Percentiles rank a stretch among this genome's conserved stretches.
These are phyloP conservation scores for Cutaneotrichosporon cavernicola DNA, from an alignment of 1,284 basidiomycete species.

Conservation along the genomic window DNA sequence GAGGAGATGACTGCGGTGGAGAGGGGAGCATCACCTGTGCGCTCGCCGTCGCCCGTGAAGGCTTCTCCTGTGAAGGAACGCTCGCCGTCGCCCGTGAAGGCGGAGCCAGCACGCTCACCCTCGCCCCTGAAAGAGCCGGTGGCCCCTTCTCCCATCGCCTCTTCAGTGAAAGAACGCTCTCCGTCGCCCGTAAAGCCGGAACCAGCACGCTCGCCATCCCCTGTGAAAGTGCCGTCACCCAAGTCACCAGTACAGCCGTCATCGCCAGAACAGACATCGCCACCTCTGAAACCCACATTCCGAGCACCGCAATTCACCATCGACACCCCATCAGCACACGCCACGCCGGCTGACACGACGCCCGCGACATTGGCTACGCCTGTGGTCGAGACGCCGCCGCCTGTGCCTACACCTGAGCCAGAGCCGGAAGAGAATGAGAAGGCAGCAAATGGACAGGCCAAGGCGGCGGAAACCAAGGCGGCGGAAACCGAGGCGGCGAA, in stretches of 20 bases:
- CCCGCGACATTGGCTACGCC: not conserved
- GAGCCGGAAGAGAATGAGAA: not conserved
- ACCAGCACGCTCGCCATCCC: not conserved
- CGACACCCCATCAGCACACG: not conserved
- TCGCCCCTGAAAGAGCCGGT: not conserved
- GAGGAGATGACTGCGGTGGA: not conserved
- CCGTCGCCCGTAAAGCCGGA: not conserved
- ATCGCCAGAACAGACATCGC: not conserved
- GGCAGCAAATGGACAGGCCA: not conserved
- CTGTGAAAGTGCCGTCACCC: not conserved
- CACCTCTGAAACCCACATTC: not conserved
- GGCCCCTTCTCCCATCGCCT: not conserved
- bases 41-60: not conserved
- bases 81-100: not conserved
- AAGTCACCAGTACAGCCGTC: not conserved
- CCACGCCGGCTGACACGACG: not conserved
- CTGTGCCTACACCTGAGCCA: conserved; percentile 1
- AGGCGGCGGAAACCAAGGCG: too few relatives aligned
- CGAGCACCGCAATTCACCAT: not conserved
- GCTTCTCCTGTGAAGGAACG: not conserved
- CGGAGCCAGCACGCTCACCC: not conserved
- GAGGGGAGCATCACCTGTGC: not conserved
- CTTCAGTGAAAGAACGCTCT: not conserved
- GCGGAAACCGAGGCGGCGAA: too few relatives aligned
- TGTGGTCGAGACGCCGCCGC: conserved; percentile 1